Evolutionary conservation across 2,329 filamentous ascomycete species (phyloP).

Genomic region (Pleurostoma richardsiae): DNA sequence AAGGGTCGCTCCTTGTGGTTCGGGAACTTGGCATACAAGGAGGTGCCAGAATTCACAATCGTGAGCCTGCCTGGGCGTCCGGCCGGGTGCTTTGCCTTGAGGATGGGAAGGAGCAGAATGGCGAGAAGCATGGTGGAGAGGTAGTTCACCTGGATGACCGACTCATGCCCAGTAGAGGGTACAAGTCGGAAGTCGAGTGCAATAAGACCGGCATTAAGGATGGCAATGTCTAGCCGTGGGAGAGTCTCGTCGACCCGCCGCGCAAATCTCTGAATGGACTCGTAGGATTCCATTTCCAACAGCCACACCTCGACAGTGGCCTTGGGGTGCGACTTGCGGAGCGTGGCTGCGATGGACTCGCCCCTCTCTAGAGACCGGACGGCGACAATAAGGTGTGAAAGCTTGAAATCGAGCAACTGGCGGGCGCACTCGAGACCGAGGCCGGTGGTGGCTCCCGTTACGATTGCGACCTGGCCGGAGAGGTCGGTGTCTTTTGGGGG

Average conservation of each 20-base stretch:
- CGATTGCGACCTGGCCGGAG: conserved; percentile 1
- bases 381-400: conserved; percentile 8
- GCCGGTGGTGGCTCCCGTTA: conserved; percentile 5
- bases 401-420: conserved; percentile 10
- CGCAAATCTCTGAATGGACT: background rate
- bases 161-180: conserved; percentile 10
- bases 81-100: conserved; percentile 24
- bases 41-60: conserved; percentile 22
- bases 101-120: conserved; percentile 11
- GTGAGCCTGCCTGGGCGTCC: conserved; percentile 18
- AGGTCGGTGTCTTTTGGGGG: conserved; percentile 1
- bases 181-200: background rate
- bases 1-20: conserved; percentile 14
- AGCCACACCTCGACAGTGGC: conserved; percentile 5
- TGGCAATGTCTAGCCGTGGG: conserved; percentile 28
- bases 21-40: conserved; percentile 15
- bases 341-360: conserved; percentile 3
- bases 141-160: conserved; percentile 13
- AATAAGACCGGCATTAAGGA: conserved; percentile 28
- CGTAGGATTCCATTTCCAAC: conserved; percentile 2
- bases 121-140: conserved; percentile 12
- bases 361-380: conserved; percentile 8
- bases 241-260: conserved; percentile 14
- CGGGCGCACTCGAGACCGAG: conserved; percentile 9
- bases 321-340: conserved; percentile 4